phyloP scores from a whole-genome alignment of 2,329 filamentous ascomycete genomes.

The Aspergillus puulaauensis region DNA sequence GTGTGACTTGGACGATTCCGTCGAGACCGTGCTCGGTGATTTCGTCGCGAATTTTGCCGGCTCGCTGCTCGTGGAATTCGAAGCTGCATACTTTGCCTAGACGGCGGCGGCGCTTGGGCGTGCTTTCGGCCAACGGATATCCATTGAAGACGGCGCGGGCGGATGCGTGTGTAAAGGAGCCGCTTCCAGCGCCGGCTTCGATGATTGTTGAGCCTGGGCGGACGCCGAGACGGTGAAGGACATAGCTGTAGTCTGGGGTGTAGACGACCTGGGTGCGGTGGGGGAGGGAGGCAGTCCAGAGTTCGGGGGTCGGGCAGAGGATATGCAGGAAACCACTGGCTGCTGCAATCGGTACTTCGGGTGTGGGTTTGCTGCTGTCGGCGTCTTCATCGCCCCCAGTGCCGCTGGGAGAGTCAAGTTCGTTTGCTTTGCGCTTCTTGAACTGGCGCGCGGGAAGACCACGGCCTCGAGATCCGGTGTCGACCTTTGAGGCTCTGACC shows the following conservation, averaged over 20 bases:
- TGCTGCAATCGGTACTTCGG: constrained; percentile 34
- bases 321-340: constrained; percentile 51
- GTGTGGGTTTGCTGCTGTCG: constrained; percentile 15
- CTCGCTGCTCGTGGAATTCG: constrained; percentile 50
- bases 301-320: constrained; percentile 50
- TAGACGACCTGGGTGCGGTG: constrained; percentile 55
- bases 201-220: constrained; percentile 48
- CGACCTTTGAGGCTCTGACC: constrained; percentile 82
- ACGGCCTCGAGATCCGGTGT: constrained; percentile 81
- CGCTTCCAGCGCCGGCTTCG: constrained; percentile 53
- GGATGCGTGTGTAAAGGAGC: constrained; percentile 53
- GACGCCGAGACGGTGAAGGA: constrained; percentile 49
- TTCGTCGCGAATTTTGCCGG: constrained; percentile 42
- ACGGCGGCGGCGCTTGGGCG: constrained; percentile 17
- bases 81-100: constrained; percentile 51
- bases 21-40: constrained; percentile 45
- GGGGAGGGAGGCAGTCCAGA: constrained; percentile 52
- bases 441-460: constrained; percentile 64
- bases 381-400: constrained; percentile 20
- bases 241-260: constrained; percentile 54
- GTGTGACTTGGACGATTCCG: constrained; percentile 45
- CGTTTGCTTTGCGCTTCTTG: constrained; percentile 52
- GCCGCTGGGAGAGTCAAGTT: constrained; percentile 36
- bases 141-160: constrained; percentile 51
- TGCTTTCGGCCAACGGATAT: constrained; percentile 31